phyloP scores from a whole-genome alignment of 306 rosid species.

The Amphicarpaea edgeworthii region DNA sequence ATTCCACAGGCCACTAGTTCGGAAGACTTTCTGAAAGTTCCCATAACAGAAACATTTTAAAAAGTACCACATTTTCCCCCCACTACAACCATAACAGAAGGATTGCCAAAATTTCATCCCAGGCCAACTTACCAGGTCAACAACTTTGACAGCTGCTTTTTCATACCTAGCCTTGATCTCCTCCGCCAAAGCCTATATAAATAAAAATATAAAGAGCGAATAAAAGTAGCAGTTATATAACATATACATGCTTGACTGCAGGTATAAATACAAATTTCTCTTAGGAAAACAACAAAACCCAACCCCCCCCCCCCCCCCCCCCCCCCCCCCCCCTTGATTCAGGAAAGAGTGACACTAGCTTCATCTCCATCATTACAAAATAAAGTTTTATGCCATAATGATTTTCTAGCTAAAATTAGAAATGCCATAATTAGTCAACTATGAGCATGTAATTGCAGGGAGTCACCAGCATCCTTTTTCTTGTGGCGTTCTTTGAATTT shows the following conservation, averaged over 20 bases:
- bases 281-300: not conserved
- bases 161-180: constrained; percentile 78
- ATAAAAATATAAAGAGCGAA: not conserved
- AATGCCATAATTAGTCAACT: not conserved
- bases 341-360: not conserved
- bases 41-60: constrained; percentile 1
- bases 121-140: constrained; percentile 66
- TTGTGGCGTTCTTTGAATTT: not conserved
- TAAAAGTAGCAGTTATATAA: not conserved
- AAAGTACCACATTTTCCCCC: not conserved
- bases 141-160: constrained; percentile 68
- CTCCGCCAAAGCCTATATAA: constrained; percentile 70
- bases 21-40: not conserved
- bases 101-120: constrained; percentile 12
- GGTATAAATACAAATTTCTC: constrained; percentile 2
- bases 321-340: not conserved
- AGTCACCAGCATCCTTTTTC: not conserved
- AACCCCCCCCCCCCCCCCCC: too few relatives aligned
- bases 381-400: not conserved
- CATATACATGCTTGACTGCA: not conserved
- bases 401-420: not conserved
- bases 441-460: not conserved
- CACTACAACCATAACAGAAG: constrained; percentile 3
- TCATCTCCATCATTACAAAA: not conserved
- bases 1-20: not conserved